phyloP scores from a whole-genome alignment of 2,329 filamentous ascomycete species.

The Talaromyces sp. region DNA sequence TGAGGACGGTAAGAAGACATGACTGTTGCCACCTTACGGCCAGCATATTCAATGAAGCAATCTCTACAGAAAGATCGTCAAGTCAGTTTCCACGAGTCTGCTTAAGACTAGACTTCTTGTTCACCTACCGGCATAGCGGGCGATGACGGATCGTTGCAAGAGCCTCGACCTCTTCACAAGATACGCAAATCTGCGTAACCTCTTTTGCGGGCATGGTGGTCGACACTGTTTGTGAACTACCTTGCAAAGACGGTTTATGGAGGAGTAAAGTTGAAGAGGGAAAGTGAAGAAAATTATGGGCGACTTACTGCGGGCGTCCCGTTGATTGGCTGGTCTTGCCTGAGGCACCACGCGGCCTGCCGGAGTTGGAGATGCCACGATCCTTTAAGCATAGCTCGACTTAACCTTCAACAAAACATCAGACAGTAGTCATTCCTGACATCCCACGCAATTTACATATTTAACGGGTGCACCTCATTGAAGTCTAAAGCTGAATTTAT shows the following conservation, averaged over 20 bases:
- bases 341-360: slow-evolving; percentile 8
- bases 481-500: not conserved
- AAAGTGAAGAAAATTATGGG: slow-evolving; percentile 6
- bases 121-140: slow-evolving; percentile 56
- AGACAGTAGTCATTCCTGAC: not conserved
- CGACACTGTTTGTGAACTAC: not conserved
- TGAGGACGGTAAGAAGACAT: slow-evolving; percentile 62
- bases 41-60: slow-evolving; percentile 76
- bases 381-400: slow-evolving; percentile 11
- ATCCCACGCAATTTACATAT: not conserved
- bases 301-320: slow-evolving; percentile 12
- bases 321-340: slow-evolving; percentile 8
- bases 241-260: not conserved
- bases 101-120: not conserved
- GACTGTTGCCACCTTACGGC: slow-evolving; percentile 76
- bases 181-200: slow-evolving; percentile 47
- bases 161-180: slow-evolving; percentile 53
- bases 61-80: slow-evolving; percentile 43
- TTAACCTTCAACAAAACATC: slow-evolving; percentile 4
- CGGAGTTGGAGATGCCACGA: slow-evolving; percentile 15
- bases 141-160: slow-evolving; percentile 57
- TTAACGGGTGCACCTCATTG: not conserved
- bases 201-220: slow-evolving; percentile 31
- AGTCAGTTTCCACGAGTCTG: slow-evolving; percentile 2
- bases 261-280: not conserved